phyloP scores from a whole-genome alignment of 768 basidiomycete genomes.

The Russula abietina region DNA sequence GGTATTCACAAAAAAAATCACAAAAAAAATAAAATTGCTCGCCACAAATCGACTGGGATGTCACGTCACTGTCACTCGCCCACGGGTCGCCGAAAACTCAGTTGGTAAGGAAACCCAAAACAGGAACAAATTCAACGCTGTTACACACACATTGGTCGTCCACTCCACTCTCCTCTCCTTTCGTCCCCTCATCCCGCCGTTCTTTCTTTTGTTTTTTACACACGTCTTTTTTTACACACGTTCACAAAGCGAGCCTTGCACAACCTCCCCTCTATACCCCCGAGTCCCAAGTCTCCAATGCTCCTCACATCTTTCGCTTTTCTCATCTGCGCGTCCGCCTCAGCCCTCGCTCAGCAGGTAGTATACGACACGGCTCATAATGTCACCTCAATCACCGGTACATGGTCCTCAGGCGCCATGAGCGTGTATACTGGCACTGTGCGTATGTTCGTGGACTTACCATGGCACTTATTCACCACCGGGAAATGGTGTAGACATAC shows the following conservation, averaged over 20 bases:
- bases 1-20: not conserved
- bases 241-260: not conserved
- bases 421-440: conserved; percentile 78
- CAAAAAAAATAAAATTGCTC: no score
- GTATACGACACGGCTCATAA: conserved; percentile 49
- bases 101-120: conserved; percentile 19
- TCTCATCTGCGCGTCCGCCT: conserved; percentile 25
- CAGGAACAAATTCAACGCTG: conserved; percentile 21
- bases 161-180: conserved; percentile 21
- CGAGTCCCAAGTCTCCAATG: not conserved
- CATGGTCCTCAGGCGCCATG: conserved; percentile 79
- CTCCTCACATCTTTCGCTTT: conserved; percentile 20
- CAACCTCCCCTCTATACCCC: not conserved
- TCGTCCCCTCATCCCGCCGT: conserved; percentile 15
- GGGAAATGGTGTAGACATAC: conserved; percentile 51
- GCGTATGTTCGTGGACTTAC: conserved; percentile 35
- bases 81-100: not conserved
- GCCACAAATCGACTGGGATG: no score
- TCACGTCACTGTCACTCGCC: not conserved
- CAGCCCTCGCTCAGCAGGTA: conserved; percentile 27
- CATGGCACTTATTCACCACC: not conserved
- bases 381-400: conserved; percentile 63
- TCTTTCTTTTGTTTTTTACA: not conserved
- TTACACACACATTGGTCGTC: not conserved
- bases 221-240: not conserved